Evolutionary conservation across 2,329 filamentous ascomycete species (phyloP), one percentile per base, ranked within the genome.

Genomic region (Phaeosphaeriaceae sp.): DNA sequence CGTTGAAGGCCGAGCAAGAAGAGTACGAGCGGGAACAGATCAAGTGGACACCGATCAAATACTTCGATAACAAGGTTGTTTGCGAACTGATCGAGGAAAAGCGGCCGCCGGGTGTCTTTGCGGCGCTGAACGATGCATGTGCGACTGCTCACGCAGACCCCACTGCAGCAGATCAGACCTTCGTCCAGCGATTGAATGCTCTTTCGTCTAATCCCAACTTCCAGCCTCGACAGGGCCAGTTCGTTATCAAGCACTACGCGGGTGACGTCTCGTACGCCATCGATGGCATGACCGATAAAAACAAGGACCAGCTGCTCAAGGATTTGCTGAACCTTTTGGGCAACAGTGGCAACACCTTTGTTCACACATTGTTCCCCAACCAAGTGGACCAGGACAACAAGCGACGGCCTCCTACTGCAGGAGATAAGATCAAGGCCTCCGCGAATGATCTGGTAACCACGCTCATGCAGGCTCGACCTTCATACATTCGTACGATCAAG

Each of bases 11-110:
- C 0, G 95, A 99, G 78, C 95, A 99, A 81, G 95, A 99, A 69
- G 95, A 99, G 78, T 99, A 99, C 73, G 93, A 91, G 17, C 86
- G 92, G 50, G 95, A 99, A 79, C 90, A 98, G 83, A 99, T 99
- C 75, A 89, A 97, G 75, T 99, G 95, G 95, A 97, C 94, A 0
- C 95, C 95, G 2, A 99, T 99, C 84, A 96, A 95, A 73, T 99
- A 98, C 80, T 99, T 98, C 71, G 95, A 99, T 80, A 99, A 99
- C 85, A 98, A 98, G 84, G 90, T 99, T 49, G 95, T 99, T 57
- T 99, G 95, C 77, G 95, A 97, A 61, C 79, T 99, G 73, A 99
- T 99, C 68, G 95, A 99, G 79, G 92, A 96, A 74, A 88, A 91
- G 75, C 85, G 94, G 54, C 95, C 95, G 6, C 91, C 93, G 1